phyloP scores from a whole-genome alignment of 2,329 filamentous ascomycete species.

The Neophaeococcomyces mojaviensis region DNA sequence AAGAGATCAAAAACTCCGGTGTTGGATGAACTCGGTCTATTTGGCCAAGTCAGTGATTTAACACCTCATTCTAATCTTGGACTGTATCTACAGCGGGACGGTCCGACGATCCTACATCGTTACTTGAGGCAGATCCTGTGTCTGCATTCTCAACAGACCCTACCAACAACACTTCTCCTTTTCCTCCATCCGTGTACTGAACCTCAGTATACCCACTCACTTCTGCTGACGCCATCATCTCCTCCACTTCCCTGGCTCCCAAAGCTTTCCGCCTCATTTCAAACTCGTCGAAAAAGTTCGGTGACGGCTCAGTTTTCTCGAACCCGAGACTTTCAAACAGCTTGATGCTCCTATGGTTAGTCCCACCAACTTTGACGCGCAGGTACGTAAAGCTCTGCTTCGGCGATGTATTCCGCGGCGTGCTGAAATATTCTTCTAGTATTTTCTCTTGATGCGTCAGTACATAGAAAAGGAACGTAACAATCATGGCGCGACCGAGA shows the following conservation, averaged over 20 bases:
- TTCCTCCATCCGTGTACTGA: conserved; percentile 25
- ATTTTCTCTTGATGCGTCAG: conserved; percentile 46
- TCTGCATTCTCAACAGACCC: neutral
- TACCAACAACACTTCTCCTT: neutral
- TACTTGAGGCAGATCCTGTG: no score
- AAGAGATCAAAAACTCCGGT: no score
- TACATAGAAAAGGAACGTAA: conserved; percentile 65
- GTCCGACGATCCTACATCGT: no score
- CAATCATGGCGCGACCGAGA: conserved; percentile 57
- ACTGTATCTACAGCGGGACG: no score
- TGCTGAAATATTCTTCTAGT: conserved; percentile 13
- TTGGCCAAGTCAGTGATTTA: no score
- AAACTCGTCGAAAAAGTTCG: conserved; percentile 63
- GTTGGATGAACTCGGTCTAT: no score
- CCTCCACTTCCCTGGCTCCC: conserved; percentile 25
- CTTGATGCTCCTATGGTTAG: conserved; percentile 49
- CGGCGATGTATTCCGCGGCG: conserved; percentile 9
- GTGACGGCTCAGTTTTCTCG: conserved; percentile 37
- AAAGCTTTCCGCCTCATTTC: conserved; percentile 44
- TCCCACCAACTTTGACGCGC: conserved; percentile 54
- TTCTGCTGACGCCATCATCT: conserved; percentile 26
- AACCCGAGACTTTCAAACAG: conserved; percentile 58
- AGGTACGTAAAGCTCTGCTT: conserved; percentile 37
- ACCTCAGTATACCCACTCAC: conserved; percentile 33
- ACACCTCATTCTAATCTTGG: no score